Evolutionary conservation across 1,139 yeast species (phyloP).

Genomic region (Zygosaccharomyces pseudobailii): DNA sequence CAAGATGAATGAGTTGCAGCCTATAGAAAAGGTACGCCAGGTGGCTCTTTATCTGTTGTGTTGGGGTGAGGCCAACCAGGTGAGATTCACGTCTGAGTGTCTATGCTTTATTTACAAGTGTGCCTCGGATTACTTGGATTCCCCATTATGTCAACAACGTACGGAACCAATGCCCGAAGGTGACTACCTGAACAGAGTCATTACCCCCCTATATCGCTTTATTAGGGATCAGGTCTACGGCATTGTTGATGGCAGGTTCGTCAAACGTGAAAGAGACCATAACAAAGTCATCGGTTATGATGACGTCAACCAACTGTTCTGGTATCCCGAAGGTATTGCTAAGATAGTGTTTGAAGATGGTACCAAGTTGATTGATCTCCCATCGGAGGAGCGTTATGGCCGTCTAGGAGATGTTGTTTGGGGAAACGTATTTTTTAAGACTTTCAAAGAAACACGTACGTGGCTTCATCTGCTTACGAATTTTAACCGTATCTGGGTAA

Average conservation of each 20-base stretch:
- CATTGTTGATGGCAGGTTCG: conserved; percentile 88
- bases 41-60: conserved; percentile 80
- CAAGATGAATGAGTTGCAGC: conserved; percentile 64
- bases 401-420: conserved; percentile 91
- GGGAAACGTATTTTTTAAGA: conserved; percentile 90
- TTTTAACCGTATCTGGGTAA: conserved; percentile 97
- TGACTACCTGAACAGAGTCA: conserved; percentile 84
- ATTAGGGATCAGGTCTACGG: conserved; percentile 95
- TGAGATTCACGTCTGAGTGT: conserved; percentile 90
- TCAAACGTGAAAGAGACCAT: conserved; percentile 96
- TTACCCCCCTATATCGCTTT: conserved; percentile 87
- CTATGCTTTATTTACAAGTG: conserved; percentile 91
- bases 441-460: conserved; percentile 93
- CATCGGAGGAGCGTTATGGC: conserved; percentile 82
- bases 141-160: conserved; percentile 88
- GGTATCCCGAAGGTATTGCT: conserved; percentile 99
- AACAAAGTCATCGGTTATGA: conserved; percentile 93
- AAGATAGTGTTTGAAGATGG: conserved; percentile 90
- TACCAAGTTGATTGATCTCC: conserved; percentile 82
- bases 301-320: conserved; percentile 95
- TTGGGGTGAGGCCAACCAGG: conserved; percentile 99
- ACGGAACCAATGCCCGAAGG: conserved; percentile 93
- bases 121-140: conserved; percentile 79
- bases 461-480: conserved; percentile 96
- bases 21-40: conserved; percentile 83